These are phyloP conservation scores for Syzygium grande DNA, from an alignment of 345 rosid species.

Conservation along the genomic window DNA sequence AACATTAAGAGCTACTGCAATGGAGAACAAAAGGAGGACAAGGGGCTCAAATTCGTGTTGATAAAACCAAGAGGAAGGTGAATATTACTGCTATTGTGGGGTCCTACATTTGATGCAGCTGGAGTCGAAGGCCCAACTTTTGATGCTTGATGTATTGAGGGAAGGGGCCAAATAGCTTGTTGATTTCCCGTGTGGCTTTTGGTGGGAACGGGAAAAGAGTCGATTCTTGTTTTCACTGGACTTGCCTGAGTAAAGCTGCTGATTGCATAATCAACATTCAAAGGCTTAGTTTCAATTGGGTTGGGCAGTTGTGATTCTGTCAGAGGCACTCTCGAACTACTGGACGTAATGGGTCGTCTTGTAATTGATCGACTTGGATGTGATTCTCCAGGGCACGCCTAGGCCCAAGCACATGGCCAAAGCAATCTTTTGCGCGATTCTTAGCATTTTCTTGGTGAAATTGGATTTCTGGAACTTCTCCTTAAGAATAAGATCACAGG, in stretches of 20 bases:
- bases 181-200: background rate
- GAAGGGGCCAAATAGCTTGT: background rate
- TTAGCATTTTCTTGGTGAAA: background rate
- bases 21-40: background rate
- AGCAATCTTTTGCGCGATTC: background rate
- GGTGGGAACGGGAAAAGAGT: constrained; percentile 18
- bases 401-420: background rate
- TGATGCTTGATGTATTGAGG: background rate
- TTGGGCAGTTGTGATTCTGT: background rate
- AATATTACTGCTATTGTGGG: background rate
- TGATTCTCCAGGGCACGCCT: background rate
- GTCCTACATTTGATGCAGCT: background rate
- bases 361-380: too few species aligned
- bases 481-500: background rate
- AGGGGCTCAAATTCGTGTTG: background rate
- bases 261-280: constrained; percentile 17
- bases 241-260: constrained; percentile 9
- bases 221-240: constrained; percentile 2
- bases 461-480: background rate
- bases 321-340: background rate
- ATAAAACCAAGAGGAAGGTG: background rate
- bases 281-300: constrained; percentile 12
- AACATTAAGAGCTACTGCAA: too few species aligned
- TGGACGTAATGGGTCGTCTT: background rate
- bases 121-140: background rate